phyloP scores from a whole-genome alignment of 1,284 basidiomycete species.

The Cryptococcus neoformans region DNA sequence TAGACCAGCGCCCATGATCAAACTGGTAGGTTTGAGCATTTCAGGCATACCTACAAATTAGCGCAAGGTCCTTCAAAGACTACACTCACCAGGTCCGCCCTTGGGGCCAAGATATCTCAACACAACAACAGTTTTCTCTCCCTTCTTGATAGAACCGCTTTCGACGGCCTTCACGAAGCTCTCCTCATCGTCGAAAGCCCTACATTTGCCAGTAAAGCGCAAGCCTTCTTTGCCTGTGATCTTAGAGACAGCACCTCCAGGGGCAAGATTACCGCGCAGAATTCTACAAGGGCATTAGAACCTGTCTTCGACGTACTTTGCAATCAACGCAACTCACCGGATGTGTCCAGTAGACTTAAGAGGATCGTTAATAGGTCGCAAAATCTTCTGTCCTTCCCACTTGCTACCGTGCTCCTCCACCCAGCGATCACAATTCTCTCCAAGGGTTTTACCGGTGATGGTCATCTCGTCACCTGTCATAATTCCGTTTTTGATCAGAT shows the following conservation, averaged over 20 bases:
- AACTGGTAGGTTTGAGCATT: conserved; percentile 71
- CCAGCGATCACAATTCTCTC: conserved; percentile 76
- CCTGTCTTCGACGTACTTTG: conserved; percentile 1
- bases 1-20: conserved; percentile 89
- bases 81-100: conserved; percentile 64
- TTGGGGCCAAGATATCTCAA: conserved; percentile 95
- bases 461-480: conserved; percentile 90
- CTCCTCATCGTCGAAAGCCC: conserved; percentile 63
- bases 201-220: conserved; percentile 59
- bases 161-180: conserved; percentile 81
- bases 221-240: conserved; percentile 94
- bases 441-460: conserved; percentile 89
- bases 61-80: neutral
- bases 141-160: conserved; percentile 76
- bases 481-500: conserved; percentile 79
- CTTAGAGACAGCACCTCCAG: conserved; percentile 90
- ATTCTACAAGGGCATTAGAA: conserved; percentile 57
- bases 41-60: conserved; percentile 79
- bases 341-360: conserved; percentile 92
- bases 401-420: conserved; percentile 71
- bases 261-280: conserved; percentile 83
- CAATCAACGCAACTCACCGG: conserved; percentile 22
- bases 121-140: conserved; percentile 73
- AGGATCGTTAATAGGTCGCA: conserved; percentile 73
- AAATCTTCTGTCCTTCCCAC: conserved; percentile 72